These are phyloP conservation scores for Ampelocalamus luodianensis DNA, from an alignment of 176 grass and related monocot genomes.

Conservation along the genomic window DNA sequence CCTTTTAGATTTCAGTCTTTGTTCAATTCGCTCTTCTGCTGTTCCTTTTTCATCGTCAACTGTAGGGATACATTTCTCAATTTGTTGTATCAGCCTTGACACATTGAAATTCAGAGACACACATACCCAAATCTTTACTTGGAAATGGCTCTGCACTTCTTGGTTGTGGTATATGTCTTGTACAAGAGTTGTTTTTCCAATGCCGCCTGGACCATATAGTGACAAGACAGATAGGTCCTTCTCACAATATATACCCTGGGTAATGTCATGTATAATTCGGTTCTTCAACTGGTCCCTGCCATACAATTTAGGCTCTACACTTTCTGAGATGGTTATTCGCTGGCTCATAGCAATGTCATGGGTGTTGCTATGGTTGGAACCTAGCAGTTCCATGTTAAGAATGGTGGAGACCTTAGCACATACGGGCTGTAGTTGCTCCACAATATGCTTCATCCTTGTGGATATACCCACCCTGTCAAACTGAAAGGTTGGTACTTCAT, in stretches of 20 bases:
- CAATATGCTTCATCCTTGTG: not conserved
- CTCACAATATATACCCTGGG: not conserved
- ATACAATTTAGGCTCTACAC: not conserved
- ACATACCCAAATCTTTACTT: slow-evolving; percentile 39
- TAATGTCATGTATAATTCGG: not conserved
- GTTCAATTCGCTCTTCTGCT: not conserved
- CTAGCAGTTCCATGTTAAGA: not conserved
- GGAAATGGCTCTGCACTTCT: not conserved
- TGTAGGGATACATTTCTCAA: not conserved
- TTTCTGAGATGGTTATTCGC: not conserved
- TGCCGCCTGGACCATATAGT: slow-evolving; percentile 46
- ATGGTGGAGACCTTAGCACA: not conserved
- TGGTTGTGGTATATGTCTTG: slow-evolving; percentile 36
- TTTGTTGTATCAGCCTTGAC: not conserved
- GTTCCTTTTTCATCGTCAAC: not conserved
- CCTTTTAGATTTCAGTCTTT: slow-evolving; percentile 12
- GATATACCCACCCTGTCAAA: slow-evolving; percentile 21
- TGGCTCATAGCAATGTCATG: not conserved
- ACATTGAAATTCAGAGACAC: slow-evolving; percentile 43
- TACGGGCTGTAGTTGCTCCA: not conserved
- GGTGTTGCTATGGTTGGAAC: not conserved
- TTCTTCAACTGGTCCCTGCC: not conserved
- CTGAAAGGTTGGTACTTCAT: not conserved
- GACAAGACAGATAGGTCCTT: not conserved
- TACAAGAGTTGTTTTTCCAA: slow-evolving; percentile 58